These are phyloP conservation scores for Phytophthora hybrid DNA, from an alignment of 352 stramenopile genomes.

Conservation along the genomic window DNA sequence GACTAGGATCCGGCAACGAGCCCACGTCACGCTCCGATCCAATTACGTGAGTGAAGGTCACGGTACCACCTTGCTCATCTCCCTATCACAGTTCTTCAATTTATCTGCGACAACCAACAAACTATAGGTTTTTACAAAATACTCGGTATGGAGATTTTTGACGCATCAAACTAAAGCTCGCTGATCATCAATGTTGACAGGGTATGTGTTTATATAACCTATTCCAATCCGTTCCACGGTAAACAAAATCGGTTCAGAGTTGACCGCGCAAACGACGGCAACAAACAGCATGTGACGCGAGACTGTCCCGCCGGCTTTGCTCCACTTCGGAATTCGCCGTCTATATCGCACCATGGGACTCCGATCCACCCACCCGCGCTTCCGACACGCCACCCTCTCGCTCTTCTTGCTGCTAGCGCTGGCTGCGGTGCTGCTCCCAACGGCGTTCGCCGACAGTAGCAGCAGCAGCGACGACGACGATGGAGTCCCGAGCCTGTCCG, in stretches of 20 bases:
- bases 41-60: neutral
- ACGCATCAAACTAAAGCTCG: no score
- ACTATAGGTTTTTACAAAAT: no score
- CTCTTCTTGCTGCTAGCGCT: slow-evolving; percentile 24
- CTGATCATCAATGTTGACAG: no score
- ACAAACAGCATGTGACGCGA: no score
- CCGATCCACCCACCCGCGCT: neutral
- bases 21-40: slow-evolving; percentile 10
- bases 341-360: slow-evolving; percentile 13
- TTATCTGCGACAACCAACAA: no score
- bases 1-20: slow-evolving; percentile 13
- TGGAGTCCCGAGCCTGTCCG: slow-evolving; percentile 33
- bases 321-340: slow-evolving; percentile 25
- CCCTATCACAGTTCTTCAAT: neutral
- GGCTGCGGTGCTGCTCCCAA: neutral
- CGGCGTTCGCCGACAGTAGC: slow-evolving; percentile 11
- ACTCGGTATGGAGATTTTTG: no score
- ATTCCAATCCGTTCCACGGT: no score
- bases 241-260: no score
- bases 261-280: no score
- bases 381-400: slow-evolving; percentile 1
- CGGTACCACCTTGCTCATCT: neutral
- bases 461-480: slow-evolving; percentile 29
- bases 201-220: no score
- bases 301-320: neutral